These are phyloP conservation scores for Cetradonia linearis DNA, from an alignment of 495 filamentous ascomycete genomes.

Conservation along the genomic window DNA sequence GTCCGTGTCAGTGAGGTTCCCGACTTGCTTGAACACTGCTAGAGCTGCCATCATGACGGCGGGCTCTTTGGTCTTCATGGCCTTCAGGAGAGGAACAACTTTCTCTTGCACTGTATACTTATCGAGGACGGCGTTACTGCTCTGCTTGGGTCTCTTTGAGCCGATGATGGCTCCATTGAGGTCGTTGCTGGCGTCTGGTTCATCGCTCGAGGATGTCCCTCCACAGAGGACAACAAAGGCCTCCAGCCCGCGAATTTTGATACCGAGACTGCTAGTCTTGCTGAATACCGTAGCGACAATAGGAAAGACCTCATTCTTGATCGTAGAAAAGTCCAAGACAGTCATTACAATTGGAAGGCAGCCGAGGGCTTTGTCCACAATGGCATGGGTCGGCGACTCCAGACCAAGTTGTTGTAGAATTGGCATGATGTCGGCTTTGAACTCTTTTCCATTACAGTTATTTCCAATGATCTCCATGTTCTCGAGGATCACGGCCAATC, in stretches of 20 bases:
- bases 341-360: conserved; percentile 64
- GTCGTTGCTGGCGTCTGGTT: conserved; percentile 48
- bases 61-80: conserved; percentile 94
- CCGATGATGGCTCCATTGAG: conserved; percentile 52
- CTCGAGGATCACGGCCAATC: conserved; percentile 78
- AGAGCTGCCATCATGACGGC: conserved; percentile 94
- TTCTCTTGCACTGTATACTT: conserved; percentile 98
- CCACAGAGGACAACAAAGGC: conserved; percentile 86
- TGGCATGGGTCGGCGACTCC: conserved; percentile 75
- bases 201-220: conserved; percentile 37
- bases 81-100: conserved; percentile 79
- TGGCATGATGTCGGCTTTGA: conserved; percentile 82
- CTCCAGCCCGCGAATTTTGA: conserved; percentile 84
- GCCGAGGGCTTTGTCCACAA: conserved; percentile 75
- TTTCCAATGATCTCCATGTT: conserved; percentile 63
- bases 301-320: conserved; percentile 92
- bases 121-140: conserved; percentile 69
- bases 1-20: conserved; percentile 74
- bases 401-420: conserved; percentile 66
- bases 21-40: conserved; percentile 71
- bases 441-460: conserved; percentile 81
- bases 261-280: conserved; percentile 81
- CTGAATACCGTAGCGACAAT: conserved; percentile 81
- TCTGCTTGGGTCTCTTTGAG: conserved; percentile 42
- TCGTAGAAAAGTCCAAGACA: conserved; percentile 84